phyloP scores from a whole-genome alignment of 2,329 filamentous ascomycete species.

The Penicillium sp. region DNA sequence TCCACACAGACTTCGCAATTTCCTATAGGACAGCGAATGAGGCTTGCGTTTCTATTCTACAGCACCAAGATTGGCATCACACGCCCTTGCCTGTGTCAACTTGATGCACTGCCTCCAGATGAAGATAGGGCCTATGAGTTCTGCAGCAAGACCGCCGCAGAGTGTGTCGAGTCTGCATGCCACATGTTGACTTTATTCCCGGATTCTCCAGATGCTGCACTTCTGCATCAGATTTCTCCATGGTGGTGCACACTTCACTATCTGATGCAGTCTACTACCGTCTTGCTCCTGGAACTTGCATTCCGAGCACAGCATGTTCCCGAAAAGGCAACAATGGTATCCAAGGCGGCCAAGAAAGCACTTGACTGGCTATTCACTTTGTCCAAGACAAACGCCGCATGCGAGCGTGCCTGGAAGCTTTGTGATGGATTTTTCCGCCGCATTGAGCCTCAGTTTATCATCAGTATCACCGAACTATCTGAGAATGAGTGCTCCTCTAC shows the following conservation, averaged over 20 bases:
- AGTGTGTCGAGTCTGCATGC: constrained; percentile 49
- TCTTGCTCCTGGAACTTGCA: constrained; percentile 50
- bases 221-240: constrained; percentile 43
- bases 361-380: constrained; percentile 40
- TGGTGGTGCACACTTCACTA: constrained; percentile 53
- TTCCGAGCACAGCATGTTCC: constrained; percentile 49
- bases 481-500: constrained; percentile 25
- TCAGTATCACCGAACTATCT: constrained; percentile 36
- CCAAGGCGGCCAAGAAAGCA: constrained; percentile 40
- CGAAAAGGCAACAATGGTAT: constrained; percentile 42
- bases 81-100: constrained; percentile 48
- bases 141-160: constrained; percentile 42
- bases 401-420: constrained; percentile 39
- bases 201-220: constrained; percentile 40
- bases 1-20: constrained; percentile 41
- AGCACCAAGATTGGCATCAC: constrained; percentile 49
- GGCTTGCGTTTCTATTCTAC: constrained; percentile 49
- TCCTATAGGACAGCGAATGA: constrained; percentile 41
- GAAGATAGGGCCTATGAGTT: constrained; percentile 41
- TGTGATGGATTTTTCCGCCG: constrained; percentile 42
- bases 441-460: constrained; percentile 37
- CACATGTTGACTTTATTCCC: constrained; percentile 47
- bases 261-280: constrained; percentile 49
- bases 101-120: constrained; percentile 38
- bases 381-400: constrained; percentile 34